Evolutionary conservation across 768 basidiomycete genomes (phyloP), one percentile per base, ranked within the genome.

Genomic region (Mycena latifolia): DNA sequence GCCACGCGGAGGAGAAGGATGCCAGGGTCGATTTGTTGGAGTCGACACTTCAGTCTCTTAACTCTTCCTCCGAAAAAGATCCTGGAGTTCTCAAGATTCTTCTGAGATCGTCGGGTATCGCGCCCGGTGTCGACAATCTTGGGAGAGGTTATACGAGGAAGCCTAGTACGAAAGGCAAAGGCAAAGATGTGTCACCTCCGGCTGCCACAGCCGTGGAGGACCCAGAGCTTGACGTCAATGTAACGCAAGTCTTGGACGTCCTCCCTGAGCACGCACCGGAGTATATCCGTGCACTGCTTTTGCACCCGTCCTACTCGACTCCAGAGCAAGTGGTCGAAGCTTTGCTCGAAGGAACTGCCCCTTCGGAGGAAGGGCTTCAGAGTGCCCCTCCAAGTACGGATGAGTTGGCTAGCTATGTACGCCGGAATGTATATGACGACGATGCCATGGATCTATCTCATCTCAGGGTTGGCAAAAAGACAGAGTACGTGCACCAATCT

Each of bases 371-470:
- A 39, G 75, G 74, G 27, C 69, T 81, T 51, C 22, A 53, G 22
- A 14, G 27, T 43, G 46, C 48, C 22, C 52, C 65, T 25, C 53
- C 63, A 8, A 75, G 76, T 29, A 77, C 75, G 11, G 78, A 76
- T 25, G 53, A 67, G 8, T 27, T 63, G 2, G 33, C 61, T 28
- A 31, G 55, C 37, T 60, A 78, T 27, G 84, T 88, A 67, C 78
- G 95, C 64, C 77, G 79, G 53, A 98, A 97, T 66, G 81, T 93
- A 0, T 96, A 92, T 69, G 90, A 96, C 71, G 86, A 87, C 25
- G 89, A 93, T 50, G 74, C 76, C 20, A 85, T 97, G 75, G 92
- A 97, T 73, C 63, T 88, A 33, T 78, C 81, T 8, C 80, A 81
- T 56, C 63, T 96, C 25, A 81, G 82, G 27, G 65, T 90, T 10